Evolutionary conservation across 2,329 filamentous ascomycete species (phyloP).

Genomic region (Orbilia javanica): DNA sequence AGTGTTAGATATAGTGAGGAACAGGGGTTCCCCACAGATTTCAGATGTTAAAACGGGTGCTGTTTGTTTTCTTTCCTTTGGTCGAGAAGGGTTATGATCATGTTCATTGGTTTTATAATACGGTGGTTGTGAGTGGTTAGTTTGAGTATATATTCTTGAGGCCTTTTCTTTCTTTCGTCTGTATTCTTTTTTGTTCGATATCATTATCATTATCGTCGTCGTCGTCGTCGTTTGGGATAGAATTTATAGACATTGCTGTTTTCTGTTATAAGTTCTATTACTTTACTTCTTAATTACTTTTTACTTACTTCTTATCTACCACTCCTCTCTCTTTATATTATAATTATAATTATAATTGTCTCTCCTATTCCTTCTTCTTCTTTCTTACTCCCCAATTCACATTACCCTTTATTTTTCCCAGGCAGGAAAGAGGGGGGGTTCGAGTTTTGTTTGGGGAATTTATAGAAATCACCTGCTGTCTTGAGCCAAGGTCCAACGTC

Average conservation of each 20-base stretch:
- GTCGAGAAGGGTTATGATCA: not conserved
- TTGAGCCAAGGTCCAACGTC: not conserved
- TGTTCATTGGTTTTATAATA: constrained; percentile 4
- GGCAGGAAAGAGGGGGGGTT: not conserved
- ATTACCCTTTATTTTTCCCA: not conserved
- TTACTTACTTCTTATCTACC: not conserved
- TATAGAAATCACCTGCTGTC: not conserved
- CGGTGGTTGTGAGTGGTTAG: not conserved
- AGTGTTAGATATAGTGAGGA: constrained; percentile 8
- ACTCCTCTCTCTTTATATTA: not conserved
- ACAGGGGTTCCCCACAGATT: constrained; percentile 46
- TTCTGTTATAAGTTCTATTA: not conserved
- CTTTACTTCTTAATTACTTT: not conserved
- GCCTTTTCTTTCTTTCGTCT: too few species aligned
- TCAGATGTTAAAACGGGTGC: constrained; percentile 6
- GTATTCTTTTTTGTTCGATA: not conserved
- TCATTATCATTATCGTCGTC: not conserved
- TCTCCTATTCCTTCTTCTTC: not conserved
- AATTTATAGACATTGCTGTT: not conserved
- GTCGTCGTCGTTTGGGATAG: too few species aligned
- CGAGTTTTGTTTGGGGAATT: too few species aligned
- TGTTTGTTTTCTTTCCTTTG: not conserved
- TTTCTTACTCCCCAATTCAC: not conserved
- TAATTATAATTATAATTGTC: not conserved
- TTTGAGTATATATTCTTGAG: too few species aligned